Base-by-base conservation (phyloP, 208 protist genomes). In the Tetramitus jugosus region DNA sequence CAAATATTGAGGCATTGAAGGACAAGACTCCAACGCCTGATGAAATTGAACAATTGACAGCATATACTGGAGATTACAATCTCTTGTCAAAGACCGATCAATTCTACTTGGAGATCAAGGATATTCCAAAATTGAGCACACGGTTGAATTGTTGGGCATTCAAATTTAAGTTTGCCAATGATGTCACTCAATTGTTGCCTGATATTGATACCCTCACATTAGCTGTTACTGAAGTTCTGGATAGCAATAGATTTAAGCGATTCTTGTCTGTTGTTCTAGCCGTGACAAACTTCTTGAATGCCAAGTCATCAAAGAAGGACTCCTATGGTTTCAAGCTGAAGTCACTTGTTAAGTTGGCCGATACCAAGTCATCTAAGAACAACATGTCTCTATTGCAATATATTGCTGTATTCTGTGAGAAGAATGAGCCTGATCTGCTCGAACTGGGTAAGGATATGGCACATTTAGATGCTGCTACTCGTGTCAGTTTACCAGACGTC, bases 251-350 rank as follows among this genome's bases (percentile, higher is more conserved):
- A 35, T 61, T 77, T n/a, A 69, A 56, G 52, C 46, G 61, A 39
- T 77, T 77, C 17, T 37, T 77, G 0, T 29, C 74, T 3, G n/a
- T 77, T 53, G 23, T 69, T 56, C 40, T 77, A 39, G 74, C 74
- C 17, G 39, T 77, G n/a, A 46, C 61, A 1, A 77, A 77, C 10
- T 77, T 71, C 40, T 77, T 77, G 46, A 77, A 77, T 61, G 74
- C n/a, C 4, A 69, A 69, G 8, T 61, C 42, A 52, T 17, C 42
- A 6, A 53, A 53, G n/a, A 69, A 67, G n/a, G 42, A 77, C 35
- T 7, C 23, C 10, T 77, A 77, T 69, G 74, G 74, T 42, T 77
- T 77, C 7, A 53, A 53, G 53, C 10, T 77, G 3, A 3, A 0
- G 6, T 42, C n/a, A 42, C 53, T 77, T 26, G 4, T 8, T 4